These are phyloP conservation scores for Pythium phragmitis DNA, from an alignment of 352 stramenopile species.

Conservation along the genomic window DNA sequence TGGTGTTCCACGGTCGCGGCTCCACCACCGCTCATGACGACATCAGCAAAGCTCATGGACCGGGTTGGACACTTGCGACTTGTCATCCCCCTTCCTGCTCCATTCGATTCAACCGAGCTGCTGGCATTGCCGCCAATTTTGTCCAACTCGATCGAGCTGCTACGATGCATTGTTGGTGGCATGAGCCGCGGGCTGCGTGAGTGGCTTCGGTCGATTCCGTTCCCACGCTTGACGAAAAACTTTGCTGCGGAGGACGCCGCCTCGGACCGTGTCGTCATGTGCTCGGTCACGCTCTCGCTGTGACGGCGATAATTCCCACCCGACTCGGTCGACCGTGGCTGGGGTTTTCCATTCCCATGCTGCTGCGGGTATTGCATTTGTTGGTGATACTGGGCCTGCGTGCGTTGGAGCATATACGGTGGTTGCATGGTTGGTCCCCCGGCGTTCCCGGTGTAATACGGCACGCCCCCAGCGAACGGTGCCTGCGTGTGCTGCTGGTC, in stretches of 20 bases:
- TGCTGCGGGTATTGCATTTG: conserved; percentile 29
- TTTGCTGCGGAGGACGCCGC: conserved; percentile 42
- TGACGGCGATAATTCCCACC: conserved; percentile 42
- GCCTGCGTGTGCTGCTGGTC: conserved; percentile 13
- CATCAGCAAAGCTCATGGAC: conserved; percentile 85
- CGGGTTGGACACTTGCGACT: conserved; percentile 62
- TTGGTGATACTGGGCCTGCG: conserved; percentile 19
- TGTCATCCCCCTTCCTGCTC: conserved; percentile 19
- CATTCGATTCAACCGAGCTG: not conserved
- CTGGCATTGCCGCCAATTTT: conserved; percentile 11
- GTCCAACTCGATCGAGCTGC: conserved; percentile 29
- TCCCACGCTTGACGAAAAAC: conserved; percentile 41
- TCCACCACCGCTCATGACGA: conserved; percentile 61
- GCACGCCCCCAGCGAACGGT: not conserved
- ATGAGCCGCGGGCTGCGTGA: conserved; percentile 45
- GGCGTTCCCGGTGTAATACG: conserved; percentile 14
- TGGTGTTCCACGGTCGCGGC: conserved; percentile 26
- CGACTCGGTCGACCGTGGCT: conserved; percentile 23
- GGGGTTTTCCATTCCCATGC: conserved; percentile 20
- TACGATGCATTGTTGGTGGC: conserved; percentile 29
- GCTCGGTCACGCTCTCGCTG: conserved; percentile 70
- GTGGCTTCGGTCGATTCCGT: conserved; percentile 26
- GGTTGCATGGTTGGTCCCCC: not conserved
- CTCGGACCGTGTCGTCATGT: conserved; percentile 58
- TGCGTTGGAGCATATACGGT: conserved; percentile 27